These are phyloP conservation scores for Cutaneotrichosporon curvatum DNA, from an alignment of 1,284 basidiomycete species.

Conservation along the genomic window DNA sequence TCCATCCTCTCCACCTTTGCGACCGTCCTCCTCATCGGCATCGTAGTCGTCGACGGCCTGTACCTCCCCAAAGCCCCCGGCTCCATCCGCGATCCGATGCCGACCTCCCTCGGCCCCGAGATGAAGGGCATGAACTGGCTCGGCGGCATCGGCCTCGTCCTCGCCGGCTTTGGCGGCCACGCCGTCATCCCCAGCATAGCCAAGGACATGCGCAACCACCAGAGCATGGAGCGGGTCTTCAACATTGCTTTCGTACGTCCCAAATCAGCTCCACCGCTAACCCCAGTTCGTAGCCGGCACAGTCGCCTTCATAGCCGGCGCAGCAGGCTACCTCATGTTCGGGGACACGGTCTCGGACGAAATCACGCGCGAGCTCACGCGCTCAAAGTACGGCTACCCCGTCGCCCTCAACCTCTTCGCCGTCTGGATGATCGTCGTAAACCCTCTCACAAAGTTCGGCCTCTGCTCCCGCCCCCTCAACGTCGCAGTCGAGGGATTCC, in stretches of 20 bases:
- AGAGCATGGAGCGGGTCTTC: conserved; percentile 61
- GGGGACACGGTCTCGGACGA: conserved; percentile 74
- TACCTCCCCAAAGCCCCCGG: conserved; percentile 72
- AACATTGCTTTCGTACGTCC: conserved; percentile 38
- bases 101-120: conserved; percentile 60
- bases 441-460: conserved; percentile 82
- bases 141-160: conserved; percentile 69
- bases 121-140: conserved; percentile 50
- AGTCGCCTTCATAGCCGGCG: conserved; percentile 73
- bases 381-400: conserved; percentile 65
- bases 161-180: conserved; percentile 96
- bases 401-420: conserved; percentile 64
- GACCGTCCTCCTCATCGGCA: conserved; percentile 65
- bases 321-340: conserved; percentile 87
- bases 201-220: conserved; percentile 80
- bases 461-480: conserved; percentile 79
- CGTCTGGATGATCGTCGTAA: conserved; percentile 84
- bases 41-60: conserved; percentile 78
- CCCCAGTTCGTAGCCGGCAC: conserved; percentile 53
- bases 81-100: conserved; percentile 66
- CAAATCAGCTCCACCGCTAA: not conserved
- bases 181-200: conserved; percentile 85
- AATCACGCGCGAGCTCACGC: conserved; percentile 79
- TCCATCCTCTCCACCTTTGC: conserved; percentile 78
- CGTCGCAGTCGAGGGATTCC: conserved; percentile 65